phyloP scores from a whole-genome alignment of 2,329 filamentous ascomycete genomes.

The Chrysoporthe deuterocubensis region DNA sequence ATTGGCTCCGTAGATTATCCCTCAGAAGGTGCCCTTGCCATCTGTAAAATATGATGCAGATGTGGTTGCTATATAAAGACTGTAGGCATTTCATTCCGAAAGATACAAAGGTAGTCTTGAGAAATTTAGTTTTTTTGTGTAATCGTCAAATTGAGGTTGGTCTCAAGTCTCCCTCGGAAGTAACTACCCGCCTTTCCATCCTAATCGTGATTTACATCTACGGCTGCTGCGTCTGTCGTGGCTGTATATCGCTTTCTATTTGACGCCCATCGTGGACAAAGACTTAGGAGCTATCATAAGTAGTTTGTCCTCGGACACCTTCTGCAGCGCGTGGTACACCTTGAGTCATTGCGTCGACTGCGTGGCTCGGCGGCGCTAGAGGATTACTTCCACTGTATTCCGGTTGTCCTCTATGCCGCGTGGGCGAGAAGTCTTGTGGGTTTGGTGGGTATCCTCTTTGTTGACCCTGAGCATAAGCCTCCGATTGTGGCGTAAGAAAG shows the following conservation, averaged over 20 bases:
- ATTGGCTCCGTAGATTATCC: no score
- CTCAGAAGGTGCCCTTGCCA: no score
- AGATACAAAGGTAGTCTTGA: no score
- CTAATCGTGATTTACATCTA: not conserved
- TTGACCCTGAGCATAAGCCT: not conserved
- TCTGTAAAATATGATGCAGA: no score
- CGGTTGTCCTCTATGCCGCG: not conserved
- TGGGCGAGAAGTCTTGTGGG: not conserved
- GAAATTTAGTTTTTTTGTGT: no score
- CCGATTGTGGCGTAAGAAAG: not conserved
- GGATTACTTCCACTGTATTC: not conserved
- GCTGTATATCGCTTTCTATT: not conserved
- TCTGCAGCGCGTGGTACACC: not conserved
- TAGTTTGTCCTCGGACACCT: not conserved
- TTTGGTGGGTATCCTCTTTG: not conserved
- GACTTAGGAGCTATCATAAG: not conserved
- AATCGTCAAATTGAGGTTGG: no score
- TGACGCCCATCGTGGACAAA: not conserved
- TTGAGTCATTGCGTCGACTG: not conserved
- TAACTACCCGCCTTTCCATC: not conserved
- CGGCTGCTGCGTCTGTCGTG: not conserved
- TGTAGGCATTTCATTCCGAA: no score
- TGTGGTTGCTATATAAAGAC: no score
- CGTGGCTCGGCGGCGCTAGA: not conserved
- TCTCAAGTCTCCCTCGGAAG: no score